These are phyloP conservation scores for Quercus tomentella DNA, from an alignment of 331 rosid genomes.

Conservation along the genomic window DNA sequence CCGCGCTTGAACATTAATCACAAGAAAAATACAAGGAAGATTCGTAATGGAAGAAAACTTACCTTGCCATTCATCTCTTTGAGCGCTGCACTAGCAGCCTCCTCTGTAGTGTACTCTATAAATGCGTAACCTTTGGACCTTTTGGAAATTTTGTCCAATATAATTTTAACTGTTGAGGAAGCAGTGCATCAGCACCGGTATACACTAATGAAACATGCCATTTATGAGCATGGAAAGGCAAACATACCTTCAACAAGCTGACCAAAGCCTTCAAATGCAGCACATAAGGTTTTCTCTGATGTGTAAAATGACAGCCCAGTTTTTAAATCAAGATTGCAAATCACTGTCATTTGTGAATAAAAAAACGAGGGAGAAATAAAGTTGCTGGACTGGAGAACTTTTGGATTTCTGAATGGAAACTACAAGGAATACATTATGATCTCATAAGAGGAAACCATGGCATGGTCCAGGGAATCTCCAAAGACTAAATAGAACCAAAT, in stretches of 20 bases:
- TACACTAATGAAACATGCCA: background rate
- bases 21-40: background rate
- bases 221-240: background rate
- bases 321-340: slow-evolving; percentile 7
- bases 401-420: background rate
- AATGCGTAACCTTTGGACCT: slow-evolving; percentile 96
- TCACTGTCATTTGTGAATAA: background rate
- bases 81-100: slow-evolving; percentile 76
- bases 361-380: background rate
- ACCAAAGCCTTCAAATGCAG: slow-evolving; percentile 86
- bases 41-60: background rate
- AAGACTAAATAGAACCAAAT: too few species aligned
- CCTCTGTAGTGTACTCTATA: slow-evolving; percentile 75
- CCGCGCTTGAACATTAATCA: too few species aligned
- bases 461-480: too few species aligned
- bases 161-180: slow-evolving; percentile 59
- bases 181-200: slow-evolving; percentile 17
- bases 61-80: slow-evolving; percentile 97
- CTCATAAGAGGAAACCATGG: too few species aligned
- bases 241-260: slow-evolving; percentile 73
- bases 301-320: slow-evolving; percentile 93
- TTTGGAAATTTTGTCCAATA: slow-evolving; percentile 89
- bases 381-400: background rate
- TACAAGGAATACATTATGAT: too few species aligned
- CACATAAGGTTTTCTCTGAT: slow-evolving; percentile 86